Conservation (phyloP, 2,329 filamentous ascomycete genomes). For the Aureobasidium sp. region DNA sequence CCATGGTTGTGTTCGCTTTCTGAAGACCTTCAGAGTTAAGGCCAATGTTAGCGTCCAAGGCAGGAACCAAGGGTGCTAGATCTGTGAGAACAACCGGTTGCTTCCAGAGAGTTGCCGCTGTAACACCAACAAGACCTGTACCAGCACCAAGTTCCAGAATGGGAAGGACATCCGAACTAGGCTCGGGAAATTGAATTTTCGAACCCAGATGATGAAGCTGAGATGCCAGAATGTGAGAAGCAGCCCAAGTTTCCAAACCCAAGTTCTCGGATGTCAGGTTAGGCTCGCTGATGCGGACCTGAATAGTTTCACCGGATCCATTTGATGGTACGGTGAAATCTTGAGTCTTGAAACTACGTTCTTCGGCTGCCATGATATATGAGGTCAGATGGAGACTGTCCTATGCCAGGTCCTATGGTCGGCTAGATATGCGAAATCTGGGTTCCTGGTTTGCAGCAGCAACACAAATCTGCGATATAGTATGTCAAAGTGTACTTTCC, state of each 20-base stretch:
- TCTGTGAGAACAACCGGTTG: slow-evolving; percentile 27
- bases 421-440: no score
- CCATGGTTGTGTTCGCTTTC: slow-evolving; percentile 11
- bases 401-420: not conserved
- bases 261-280: slow-evolving; percentile 26
- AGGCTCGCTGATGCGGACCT: slow-evolving; percentile 14
- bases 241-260: slow-evolving; percentile 31
- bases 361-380: not conserved
- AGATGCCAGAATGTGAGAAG: slow-evolving; percentile 29
- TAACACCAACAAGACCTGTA: slow-evolving; percentile 30
- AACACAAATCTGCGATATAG: not conserved
- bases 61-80: slow-evolving; percentile 25
- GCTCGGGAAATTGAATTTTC: slow-evolving; percentile 12
- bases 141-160: slow-evolving; percentile 32
- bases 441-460: no score
- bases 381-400: not conserved
- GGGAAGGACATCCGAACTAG: slow-evolving; percentile 13
- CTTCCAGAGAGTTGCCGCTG: slow-evolving; percentile 26
- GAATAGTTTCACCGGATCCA: not conserved
- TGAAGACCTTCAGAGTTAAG: slow-evolving; percentile 21
- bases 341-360: not conserved
- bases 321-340: slow-evolving; percentile 3
- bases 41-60: slow-evolving; percentile 25
- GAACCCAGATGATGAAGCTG: slow-evolving; percentile 25
- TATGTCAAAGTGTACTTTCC: not conserved